Percentiles rank a stretch among this genome's conserved stretches.
Evolutionary conservation across 495 filamentous ascomycete species (phyloP).

Genomic region (Annulohypoxylon bovei): DNA sequence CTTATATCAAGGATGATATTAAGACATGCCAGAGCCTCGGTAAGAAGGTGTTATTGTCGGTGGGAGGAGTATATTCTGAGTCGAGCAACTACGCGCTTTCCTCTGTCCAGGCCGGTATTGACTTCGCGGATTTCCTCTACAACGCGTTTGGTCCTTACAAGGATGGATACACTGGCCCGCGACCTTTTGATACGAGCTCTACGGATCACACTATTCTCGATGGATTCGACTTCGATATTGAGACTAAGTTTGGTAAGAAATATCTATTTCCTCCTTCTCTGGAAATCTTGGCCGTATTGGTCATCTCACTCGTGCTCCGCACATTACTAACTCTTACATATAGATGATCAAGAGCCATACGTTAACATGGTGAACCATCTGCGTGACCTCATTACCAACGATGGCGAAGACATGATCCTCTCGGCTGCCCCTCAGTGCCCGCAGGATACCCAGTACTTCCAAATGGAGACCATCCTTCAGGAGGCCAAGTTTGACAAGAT

Average conservation of each 20-base stretch:
- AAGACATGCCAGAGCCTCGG: slow-evolving; percentile 67
- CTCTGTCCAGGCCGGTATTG: slow-evolving; percentile 58
- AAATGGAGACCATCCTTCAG: slow-evolving; percentile 63
- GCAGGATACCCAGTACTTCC: slow-evolving; percentile 61
- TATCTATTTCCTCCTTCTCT: slow-evolving; percentile 50
- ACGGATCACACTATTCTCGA: slow-evolving; percentile 62
- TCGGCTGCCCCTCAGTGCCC: slow-evolving; percentile 76
- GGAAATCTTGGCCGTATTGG: background rate
- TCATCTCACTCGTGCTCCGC: background rate
- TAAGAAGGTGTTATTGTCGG: slow-evolving; percentile 72
- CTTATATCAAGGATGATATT: slow-evolving; percentile 63
- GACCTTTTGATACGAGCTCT: slow-evolving; percentile 66
- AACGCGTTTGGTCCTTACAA: slow-evolving; percentile 69
- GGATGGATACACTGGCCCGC: slow-evolving; percentile 50
- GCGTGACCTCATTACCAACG: slow-evolving; percentile 56
- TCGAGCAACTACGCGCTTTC: slow-evolving; percentile 57
- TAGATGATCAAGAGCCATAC: slow-evolving; percentile 45
- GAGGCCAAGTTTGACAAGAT: slow-evolving; percentile 66
- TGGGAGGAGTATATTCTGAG: slow-evolving; percentile 59
- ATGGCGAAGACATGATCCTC: slow-evolving; percentile 57
- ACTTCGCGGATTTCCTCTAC: slow-evolving; percentile 72
- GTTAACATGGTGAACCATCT: slow-evolving; percentile 62
- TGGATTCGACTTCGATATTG: slow-evolving; percentile 77
- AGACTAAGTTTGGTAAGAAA: slow-evolving; percentile 51
- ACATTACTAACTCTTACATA: slow-evolving; percentile 3